Percentiles rank a stretch among this genome's conserved stretches.
Evolutionary conservation across 1,139 yeast species (phyloP).

Genomic region (Wickerhamomyces sp.): DNA sequence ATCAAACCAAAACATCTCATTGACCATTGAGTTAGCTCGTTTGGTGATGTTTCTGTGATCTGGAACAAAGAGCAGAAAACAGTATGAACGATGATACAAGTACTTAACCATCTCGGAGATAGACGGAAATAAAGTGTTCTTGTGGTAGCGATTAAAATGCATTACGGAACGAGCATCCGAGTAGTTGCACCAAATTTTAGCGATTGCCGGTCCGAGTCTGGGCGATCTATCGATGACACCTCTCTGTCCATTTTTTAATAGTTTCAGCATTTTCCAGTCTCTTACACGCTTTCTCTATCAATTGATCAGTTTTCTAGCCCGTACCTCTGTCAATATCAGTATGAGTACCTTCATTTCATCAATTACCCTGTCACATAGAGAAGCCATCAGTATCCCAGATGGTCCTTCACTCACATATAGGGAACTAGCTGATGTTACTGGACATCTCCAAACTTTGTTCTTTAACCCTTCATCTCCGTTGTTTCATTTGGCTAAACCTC

Average conservation of each 20-base stretch:
- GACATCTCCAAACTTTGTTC: conserved; percentile 39
- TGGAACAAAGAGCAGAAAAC: too few species aligned
- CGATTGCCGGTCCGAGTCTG: background rate
- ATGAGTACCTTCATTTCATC: conserved; percentile 18
- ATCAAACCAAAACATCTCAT: too few species aligned
- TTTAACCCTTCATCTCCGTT: conserved; percentile 35
- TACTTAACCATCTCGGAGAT: too few species aligned
- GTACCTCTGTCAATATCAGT: background rate
- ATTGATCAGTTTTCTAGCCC: background rate
- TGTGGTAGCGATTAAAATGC: too few species aligned
- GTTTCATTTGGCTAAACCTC: conserved; percentile 25
- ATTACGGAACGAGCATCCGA: too few species aligned
- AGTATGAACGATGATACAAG: too few species aligned
- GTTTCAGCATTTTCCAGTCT: too few species aligned
- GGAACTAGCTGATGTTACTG: conserved; percentile 34
- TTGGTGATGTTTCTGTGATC: too few species aligned
- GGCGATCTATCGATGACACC: background rate
- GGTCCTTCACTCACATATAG: conserved; percentile 33
- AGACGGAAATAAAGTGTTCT: too few species aligned
- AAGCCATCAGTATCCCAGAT: conserved; percentile 37
- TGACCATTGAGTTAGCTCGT: too few species aligned
- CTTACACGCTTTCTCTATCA: background rate
- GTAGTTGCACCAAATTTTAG: background rate
- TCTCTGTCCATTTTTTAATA: background rate
- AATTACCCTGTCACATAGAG: conserved; percentile 28